Conservation (phyloP, 2,329 filamentous ascomycete species). For the Microcyclosporella mali region DNA sequence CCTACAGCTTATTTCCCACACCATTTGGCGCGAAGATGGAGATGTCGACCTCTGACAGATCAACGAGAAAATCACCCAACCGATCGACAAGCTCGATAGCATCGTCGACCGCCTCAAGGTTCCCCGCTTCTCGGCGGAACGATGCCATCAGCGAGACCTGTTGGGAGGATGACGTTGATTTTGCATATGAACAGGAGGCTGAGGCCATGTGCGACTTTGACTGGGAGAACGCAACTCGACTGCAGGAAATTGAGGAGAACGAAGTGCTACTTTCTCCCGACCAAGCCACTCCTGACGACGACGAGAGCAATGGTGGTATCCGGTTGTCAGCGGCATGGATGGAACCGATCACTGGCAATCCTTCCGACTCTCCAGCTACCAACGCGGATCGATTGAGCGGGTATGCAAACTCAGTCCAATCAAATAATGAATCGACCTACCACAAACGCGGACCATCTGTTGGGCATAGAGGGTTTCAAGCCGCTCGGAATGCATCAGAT, state of each 20-base stretch:
- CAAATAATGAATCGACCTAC: slow-evolving; percentile 1
- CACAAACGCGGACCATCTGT: slow-evolving; percentile 23
- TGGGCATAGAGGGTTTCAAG: slow-evolving; percentile 29
- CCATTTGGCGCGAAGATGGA: slow-evolving; percentile 2
- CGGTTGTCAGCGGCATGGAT: slow-evolving; percentile 15
- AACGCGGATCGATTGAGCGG: slow-evolving; percentile 1
- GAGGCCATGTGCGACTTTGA: slow-evolving; percentile 57
- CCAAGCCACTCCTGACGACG: slow-evolving; percentile 12
- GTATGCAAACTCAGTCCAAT: not conserved
- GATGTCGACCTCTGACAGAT: slow-evolving; percentile 10
- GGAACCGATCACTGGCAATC: slow-evolving; percentile 12
- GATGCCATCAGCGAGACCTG: slow-evolving; percentile 35
- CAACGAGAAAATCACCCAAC: slow-evolving; percentile 6
- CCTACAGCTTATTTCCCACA: slow-evolving; percentile 8
- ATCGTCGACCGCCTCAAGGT: slow-evolving; percentile 6
- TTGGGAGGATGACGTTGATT: slow-evolving; percentile 60
- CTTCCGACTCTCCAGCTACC: slow-evolving; percentile 5
- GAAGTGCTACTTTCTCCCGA: slow-evolving; percentile 6
- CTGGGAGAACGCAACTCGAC: slow-evolving; percentile 38
- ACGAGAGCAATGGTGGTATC: slow-evolving; percentile 13
- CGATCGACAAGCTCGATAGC: slow-evolving; percentile 6
- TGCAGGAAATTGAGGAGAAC: slow-evolving; percentile 5
- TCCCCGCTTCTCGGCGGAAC: slow-evolving; percentile 5
- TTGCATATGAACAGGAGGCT: slow-evolving; percentile 55
- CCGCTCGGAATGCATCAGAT: slow-evolving; percentile 22